Percentiles rank a stretch among this genome's conserved stretches.
These are phyloP conservation scores for Zygoascus ofunaensis DNA, from an alignment of 805 yeast species.

Conservation along the genomic window DNA sequence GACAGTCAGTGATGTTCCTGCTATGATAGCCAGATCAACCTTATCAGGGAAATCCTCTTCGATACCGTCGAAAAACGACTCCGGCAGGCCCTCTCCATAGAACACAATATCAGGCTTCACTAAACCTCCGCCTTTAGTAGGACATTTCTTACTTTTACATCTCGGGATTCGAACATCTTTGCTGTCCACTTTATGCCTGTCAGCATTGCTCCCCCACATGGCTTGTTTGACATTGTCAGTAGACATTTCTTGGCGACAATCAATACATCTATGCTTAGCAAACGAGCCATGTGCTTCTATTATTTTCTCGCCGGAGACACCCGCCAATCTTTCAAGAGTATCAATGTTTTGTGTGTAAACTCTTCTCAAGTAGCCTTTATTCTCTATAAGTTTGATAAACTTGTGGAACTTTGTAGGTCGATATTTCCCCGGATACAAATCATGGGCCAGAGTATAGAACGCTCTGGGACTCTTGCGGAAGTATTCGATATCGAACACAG, in stretches of 20 bases:
- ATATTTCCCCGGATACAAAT: slow-evolving; percentile 81
- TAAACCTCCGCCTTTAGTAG: slow-evolving; percentile 36
- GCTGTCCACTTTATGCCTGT: neutral
- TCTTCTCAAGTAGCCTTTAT: slow-evolving; percentile 50
- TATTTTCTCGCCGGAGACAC: slow-evolving; percentile 51
- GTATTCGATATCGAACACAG: slow-evolving; percentile 85
- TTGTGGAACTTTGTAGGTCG: slow-evolving; percentile 76
- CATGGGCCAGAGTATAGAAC: slow-evolving; percentile 74
- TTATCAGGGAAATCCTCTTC: slow-evolving; percentile 44
- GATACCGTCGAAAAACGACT: slow-evolving; percentile 57
- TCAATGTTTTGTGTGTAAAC: slow-evolving; percentile 92
- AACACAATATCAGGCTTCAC: slow-evolving; percentile 93
- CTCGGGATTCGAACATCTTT: slow-evolving; percentile 4
- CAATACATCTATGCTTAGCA: slow-evolving; percentile 74
- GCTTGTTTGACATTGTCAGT: slow-evolving; percentile 16
- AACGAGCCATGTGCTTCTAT: slow-evolving; percentile 96
- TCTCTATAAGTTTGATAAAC: slow-evolving; percentile 58
- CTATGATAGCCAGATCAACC: slow-evolving; percentile 69
- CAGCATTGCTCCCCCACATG: slow-evolving; percentile 13
- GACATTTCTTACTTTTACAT: slow-evolving; percentile 49
- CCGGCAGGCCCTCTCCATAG: slow-evolving; percentile 84
- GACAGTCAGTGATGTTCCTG: slow-evolving; percentile 87
- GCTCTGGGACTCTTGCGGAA: slow-evolving; percentile 71
- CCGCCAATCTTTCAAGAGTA: slow-evolving; percentile 80
- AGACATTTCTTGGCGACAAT: slow-evolving; percentile 52